A percentile compares a stretch with the other conserved stretches of the same genome.
phyloP scores from a whole-genome alignment of 495 filamentous ascomycete genomes.

The Lasiosphaeria miniovina region DNA sequence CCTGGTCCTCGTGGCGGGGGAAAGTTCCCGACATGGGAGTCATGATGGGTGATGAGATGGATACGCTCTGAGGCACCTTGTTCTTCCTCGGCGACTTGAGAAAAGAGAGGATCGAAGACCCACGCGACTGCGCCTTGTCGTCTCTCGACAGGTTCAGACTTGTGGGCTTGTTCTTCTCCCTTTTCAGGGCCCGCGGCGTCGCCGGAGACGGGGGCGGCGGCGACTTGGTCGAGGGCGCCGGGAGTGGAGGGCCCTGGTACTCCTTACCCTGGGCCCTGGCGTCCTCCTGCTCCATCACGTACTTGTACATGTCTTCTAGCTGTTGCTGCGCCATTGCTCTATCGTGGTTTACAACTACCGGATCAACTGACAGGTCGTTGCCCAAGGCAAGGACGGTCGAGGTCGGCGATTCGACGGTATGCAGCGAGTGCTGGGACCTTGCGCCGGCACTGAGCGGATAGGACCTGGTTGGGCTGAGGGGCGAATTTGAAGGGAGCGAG shows the following conservation, averaged over 20 bases:
- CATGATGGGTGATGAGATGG: slow-evolving; percentile 55
- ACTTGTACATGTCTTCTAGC: slow-evolving; percentile 85
- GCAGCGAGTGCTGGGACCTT: slow-evolving; percentile 49
- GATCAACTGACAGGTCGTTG: slow-evolving; percentile 59
- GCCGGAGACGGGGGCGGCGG: slow-evolving; percentile 17
- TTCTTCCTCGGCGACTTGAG: slow-evolving; percentile 52
- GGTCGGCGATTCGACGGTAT: slow-evolving; percentile 44
- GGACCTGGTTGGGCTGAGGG: slow-evolving; percentile 25
- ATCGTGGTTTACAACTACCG: slow-evolving; percentile 69
- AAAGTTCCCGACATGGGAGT: slow-evolving; percentile 54
- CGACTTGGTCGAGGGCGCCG: slow-evolving; percentile 32
- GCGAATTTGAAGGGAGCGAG: slow-evolving; percentile 33
- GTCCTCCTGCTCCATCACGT: slow-evolving; percentile 86
- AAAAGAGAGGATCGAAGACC: slow-evolving; percentile 50
- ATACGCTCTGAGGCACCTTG: slow-evolving; percentile 35
- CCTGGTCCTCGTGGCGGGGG: slow-evolving; percentile 43
- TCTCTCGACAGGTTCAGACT: slow-evolving; percentile 41
- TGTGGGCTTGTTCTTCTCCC: slow-evolving; percentile 44
- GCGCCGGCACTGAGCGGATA: slow-evolving; percentile 42
- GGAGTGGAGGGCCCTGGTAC: slow-evolving; percentile 38
- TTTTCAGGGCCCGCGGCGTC: slow-evolving; percentile 22
- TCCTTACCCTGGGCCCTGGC: slow-evolving; percentile 48
- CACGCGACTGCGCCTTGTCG: slow-evolving; percentile 45
- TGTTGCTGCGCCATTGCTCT: slow-evolving; percentile 68
- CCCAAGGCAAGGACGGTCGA: slow-evolving; percentile 42